Base-by-base conservation (phyloP, 2,329 filamentous ascomycete genomes). In the Bipolaris oryzae region DNA sequence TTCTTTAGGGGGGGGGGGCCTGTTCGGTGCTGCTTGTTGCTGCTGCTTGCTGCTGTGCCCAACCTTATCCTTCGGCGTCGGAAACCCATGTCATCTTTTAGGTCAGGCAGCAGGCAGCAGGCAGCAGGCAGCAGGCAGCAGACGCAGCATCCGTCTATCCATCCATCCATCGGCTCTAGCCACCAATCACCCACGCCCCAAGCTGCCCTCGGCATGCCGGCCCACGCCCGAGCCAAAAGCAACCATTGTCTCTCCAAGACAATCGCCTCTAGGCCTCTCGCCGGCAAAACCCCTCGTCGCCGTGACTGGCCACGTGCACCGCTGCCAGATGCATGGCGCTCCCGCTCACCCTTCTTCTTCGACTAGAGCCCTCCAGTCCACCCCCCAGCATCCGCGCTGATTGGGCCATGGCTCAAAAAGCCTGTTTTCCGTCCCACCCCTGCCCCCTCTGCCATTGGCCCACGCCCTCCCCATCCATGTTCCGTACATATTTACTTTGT, bases 41-140 rank as follows among this genome's bases (percentile, higher is more conserved):
- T 21, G 21, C 21, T 21, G 21, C 21, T n/a, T 50, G 33, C 45
- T 44, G 42, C 25, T 34, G 42, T 33, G 43, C 49, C 49, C 53
- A 53, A 47, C 53, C 28, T 33, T 38, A 37, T 49, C 38, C 21
- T 18, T 20, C 21, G 7, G 34, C 43, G 43, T 28, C 47, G 23
- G 34, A 25, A 16, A 50, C 42, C 46, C 52, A 48, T 44, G 21
- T 48, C 52, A 45, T 50, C 53, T 42, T 56, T 58, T 62, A 62
- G 61, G 59, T 48, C 58, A 60, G 60, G 51, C 62, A 62, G 54
- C n/a, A n/a, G n/a, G n/a, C n/a, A n/a, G n/a, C n/a, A n/a, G n/a
- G n/a, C n/a, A n/a, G n/a, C n/a, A n/a, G n/a, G n/a, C n/a, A n/a
- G n/a, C n/a, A n/a, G n/a, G n/a, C n/a, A n/a, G n/a, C 50, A 57